phyloP scores from a whole-genome alignment of 129 eudicot genomes.

The Lonicera japonica region DNA sequence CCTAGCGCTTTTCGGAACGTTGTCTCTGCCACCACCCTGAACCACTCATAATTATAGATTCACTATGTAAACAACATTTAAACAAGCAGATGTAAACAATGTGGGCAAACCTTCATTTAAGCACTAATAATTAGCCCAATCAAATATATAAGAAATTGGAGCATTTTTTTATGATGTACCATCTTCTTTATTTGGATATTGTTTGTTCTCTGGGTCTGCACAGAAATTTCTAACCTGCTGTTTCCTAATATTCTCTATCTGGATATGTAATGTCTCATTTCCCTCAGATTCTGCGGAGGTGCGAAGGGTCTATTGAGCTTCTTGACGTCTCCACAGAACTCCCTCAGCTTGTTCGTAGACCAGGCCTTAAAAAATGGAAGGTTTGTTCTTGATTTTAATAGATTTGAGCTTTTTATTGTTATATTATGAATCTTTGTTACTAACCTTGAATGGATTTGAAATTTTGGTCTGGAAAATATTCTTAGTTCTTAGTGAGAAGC shows the following conservation, averaged over 20 bases:
- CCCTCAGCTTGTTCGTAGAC: conserved; percentile 86
- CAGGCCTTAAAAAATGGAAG: conserved; percentile 97
- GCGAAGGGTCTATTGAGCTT: conserved; percentile 80
- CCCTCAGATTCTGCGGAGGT: conserved; percentile 70
- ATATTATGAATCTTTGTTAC: neutral
- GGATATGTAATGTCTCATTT: conserved; percentile 5
- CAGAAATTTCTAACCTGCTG: neutral
- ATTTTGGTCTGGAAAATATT: neutral
- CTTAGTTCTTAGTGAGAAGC: no score
- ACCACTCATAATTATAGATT: no score
- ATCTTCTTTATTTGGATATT: neutral
- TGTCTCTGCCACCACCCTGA: no score
- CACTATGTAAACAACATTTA: no score
- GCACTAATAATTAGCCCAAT: no score
- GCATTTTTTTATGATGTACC: neutral
- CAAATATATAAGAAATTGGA: no score
- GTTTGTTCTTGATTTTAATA: conserved; percentile 27
- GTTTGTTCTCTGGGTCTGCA: neutral
- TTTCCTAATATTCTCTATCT: no score
- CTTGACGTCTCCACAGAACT: conserved; percentile 85
- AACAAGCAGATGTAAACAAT: no score
- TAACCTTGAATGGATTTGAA: neutral
- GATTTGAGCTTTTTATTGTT: neutral
- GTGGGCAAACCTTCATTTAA: no score
- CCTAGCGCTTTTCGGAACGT: no score